Percentiles rank a stretch among this genome's conserved stretches.
Evolutionary conservation across 1,284 basidiomycete genomes (phyloP).

Genomic region (Boletus mariae): DNA sequence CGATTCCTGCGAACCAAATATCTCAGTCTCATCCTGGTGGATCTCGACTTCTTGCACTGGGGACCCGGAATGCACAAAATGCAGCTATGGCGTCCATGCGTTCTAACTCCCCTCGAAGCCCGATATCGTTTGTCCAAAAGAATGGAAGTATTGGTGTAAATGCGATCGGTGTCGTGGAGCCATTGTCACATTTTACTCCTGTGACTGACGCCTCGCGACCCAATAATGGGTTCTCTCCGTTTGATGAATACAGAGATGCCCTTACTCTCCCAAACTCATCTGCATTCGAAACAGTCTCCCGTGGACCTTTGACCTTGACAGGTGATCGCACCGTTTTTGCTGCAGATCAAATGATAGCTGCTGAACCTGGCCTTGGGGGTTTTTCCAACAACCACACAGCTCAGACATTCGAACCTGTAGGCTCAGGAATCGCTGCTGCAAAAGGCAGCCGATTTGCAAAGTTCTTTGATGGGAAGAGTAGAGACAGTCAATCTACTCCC

Average conservation of each 20-base stretch:
- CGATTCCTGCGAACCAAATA: slow-evolving; percentile 11
- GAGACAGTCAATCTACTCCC: slow-evolving; percentile 39
- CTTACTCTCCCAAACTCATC: slow-evolving; percentile 22
- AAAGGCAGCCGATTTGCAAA: slow-evolving; percentile 81
- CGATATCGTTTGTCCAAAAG: slow-evolving; percentile 22
- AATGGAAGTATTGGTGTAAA: slow-evolving; percentile 22
- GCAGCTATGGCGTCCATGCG: slow-evolving; percentile 17
- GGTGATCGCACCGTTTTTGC: slow-evolving; percentile 25
- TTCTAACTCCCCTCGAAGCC: slow-evolving; percentile 21
- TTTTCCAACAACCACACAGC: slow-evolving; percentile 22
- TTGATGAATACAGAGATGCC: slow-evolving; percentile 46
- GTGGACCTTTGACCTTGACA: slow-evolving; percentile 22
- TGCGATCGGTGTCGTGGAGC: slow-evolving; percentile 26
- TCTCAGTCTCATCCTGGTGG: slow-evolving; percentile 58
- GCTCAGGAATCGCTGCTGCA: slow-evolving; percentile 42
- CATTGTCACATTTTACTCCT: slow-evolving; percentile 17
- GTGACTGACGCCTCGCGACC: slow-evolving; percentile 27
- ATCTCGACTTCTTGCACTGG: slow-evolving; percentile 68
- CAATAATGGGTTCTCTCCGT: slow-evolving; percentile 51
- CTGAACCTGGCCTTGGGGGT: slow-evolving; percentile 19
- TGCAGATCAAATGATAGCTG: slow-evolving; percentile 21
- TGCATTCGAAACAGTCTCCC: slow-evolving; percentile 36
- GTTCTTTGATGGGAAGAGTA: slow-evolving; percentile 72
- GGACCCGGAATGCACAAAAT: slow-evolving; percentile 42
- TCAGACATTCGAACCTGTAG: slow-evolving; percentile 31